Evolutionary conservation across 1,139 yeast species (phyloP).

Genomic region (Wickerhamiella infanticola): DNA sequence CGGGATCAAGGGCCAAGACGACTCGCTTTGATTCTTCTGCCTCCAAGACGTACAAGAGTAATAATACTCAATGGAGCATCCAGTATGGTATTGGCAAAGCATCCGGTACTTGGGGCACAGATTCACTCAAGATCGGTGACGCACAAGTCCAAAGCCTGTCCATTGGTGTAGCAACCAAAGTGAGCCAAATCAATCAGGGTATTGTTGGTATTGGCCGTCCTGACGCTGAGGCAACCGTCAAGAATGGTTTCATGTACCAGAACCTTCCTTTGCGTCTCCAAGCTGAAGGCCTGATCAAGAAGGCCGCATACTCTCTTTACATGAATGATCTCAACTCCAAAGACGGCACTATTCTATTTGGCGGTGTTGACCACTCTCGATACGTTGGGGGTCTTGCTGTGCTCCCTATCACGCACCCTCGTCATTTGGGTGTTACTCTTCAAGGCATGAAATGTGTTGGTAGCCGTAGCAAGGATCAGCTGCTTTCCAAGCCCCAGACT

Average conservation of each 20-base stretch:
- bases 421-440: slow-evolving; percentile 35
- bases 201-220: slow-evolving; percentile 42
- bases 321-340: slow-evolving; percentile 30
- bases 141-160: slow-evolving; percentile 28
- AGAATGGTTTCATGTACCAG: slow-evolving; percentile 14
- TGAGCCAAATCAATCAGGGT: slow-evolving; percentile 31
- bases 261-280: slow-evolving; percentile 16
- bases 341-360: slow-evolving; percentile 38
- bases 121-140: slow-evolving; percentile 29
- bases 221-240: slow-evolving; percentile 21
- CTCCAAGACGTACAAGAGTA: slow-evolving; percentile 34
- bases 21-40: slow-evolving; percentile 30
- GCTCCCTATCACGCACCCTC: slow-evolving; percentile 22
- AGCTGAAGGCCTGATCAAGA: slow-evolving; percentile 16
- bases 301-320: slow-evolving; percentile 39
- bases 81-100: slow-evolving; percentile 50
- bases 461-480: slow-evolving; percentile 24
- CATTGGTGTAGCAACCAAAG: slow-evolving; percentile 35
- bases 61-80: slow-evolving; percentile 33
- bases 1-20: slow-evolving; percentile 12
- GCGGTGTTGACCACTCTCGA: slow-evolving; percentile 44
- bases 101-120: slow-evolving; percentile 43
- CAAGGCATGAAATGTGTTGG: slow-evolving; percentile 24
- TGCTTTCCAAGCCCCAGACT: slow-evolving; percentile 21
- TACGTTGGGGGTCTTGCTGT: slow-evolving; percentile 30